Conservation (phyloP, 2,329 filamentous ascomycete genomes). For the Rhytidhysteron rufulum region DNA sequence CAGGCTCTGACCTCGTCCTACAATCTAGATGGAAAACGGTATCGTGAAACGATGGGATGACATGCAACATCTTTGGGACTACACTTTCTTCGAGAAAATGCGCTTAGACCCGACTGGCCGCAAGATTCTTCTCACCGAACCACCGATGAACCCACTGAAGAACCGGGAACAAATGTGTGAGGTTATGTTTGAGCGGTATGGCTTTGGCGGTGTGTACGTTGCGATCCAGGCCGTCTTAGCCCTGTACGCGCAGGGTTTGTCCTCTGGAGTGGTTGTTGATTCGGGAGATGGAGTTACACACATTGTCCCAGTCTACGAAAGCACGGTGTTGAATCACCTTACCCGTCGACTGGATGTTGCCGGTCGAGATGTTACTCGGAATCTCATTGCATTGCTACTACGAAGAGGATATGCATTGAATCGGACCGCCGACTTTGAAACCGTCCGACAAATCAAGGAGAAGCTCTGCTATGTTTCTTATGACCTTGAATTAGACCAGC, state of each 20-base stretch:
- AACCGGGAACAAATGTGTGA: conserved; percentile 98
- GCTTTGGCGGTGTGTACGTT: conserved; percentile 94
- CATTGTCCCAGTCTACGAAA: conserved; percentile 98
- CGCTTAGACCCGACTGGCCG: conserved; percentile 83
- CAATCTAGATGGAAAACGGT: conserved; percentile 86
- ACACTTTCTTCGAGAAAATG: conserved; percentile 97
- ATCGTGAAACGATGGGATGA: conserved; percentile 99
- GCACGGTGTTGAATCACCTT: conserved; percentile 93
- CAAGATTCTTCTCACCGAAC: conserved; percentile 96
- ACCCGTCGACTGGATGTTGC: conserved; percentile 92
- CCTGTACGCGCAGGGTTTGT: conserved; percentile 87
- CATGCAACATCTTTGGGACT: conserved; percentile 99
- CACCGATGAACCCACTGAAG: conserved; percentile 94
- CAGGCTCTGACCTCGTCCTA: conserved; percentile 24
- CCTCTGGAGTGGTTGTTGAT: conserved; percentile 91
- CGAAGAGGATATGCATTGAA: conserved; percentile 95
- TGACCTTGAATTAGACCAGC: conserved; percentile 93
- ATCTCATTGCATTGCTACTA: conserved; percentile 90
- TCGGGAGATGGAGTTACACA: conserved; percentile 98
- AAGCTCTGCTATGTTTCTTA: conserved; percentile 99
- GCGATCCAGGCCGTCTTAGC: conserved; percentile 96
- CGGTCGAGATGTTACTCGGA: conserved; percentile 95
- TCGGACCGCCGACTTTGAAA: conserved; percentile 97
- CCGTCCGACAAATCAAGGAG: conserved; percentile 98
- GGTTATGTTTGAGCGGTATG: conserved; percentile 98